A percentile compares a stretch with the other conserved stretches of the same genome.
phyloP scores from a whole-genome alignment of 306 rosid genomes.

The Psophocarpus tetragonolobus region DNA sequence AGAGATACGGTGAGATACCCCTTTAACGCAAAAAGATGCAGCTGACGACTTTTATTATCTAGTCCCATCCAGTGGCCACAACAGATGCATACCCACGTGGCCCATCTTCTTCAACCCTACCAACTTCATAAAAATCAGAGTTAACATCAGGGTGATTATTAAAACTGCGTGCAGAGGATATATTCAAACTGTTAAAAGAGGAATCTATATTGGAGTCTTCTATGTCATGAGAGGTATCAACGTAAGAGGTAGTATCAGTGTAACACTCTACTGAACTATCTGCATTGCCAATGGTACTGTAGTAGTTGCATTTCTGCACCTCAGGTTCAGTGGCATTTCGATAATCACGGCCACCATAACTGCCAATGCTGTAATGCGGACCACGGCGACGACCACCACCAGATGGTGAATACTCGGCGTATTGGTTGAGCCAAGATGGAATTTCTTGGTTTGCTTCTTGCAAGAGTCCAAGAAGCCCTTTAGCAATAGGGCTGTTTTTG shows the following conservation, averaged over 20 bases:
- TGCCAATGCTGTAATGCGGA: slow-evolving; percentile 48
- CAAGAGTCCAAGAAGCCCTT: slow-evolving; percentile 58
- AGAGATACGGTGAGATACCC: not conserved
- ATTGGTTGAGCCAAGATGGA: slow-evolving; percentile 66
- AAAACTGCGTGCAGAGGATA: slow-evolving; percentile 3
- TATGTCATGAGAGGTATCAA: slow-evolving; percentile 5
- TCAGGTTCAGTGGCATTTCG: slow-evolving; percentile 33
- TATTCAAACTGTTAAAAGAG: not conserved
- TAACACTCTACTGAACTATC: not conserved
- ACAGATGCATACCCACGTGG: slow-evolving; percentile 33
- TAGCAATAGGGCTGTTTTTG: slow-evolving; percentile 60
- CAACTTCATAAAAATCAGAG: slow-evolving; percentile 30
- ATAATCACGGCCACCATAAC: slow-evolving; percentile 70
- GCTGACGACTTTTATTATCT: not conserved
- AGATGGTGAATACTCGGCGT: slow-evolving; percentile 40
- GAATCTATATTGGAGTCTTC: slow-evolving; percentile 16
- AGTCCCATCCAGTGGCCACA: slow-evolving; percentile 71
- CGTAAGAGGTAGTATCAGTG: not conserved
- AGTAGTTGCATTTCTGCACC: slow-evolving; percentile 25
- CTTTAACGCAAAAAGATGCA: not conserved
- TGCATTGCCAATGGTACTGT: slow-evolving; percentile 33
- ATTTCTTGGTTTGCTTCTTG: slow-evolving; percentile 73
- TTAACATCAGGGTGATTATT: not conserved
- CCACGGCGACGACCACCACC: slow-evolving; percentile 31
- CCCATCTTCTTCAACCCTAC: slow-evolving; percentile 7